Conservation (phyloP, 305 asterid species). For the Monarda citriodora region DNA sequence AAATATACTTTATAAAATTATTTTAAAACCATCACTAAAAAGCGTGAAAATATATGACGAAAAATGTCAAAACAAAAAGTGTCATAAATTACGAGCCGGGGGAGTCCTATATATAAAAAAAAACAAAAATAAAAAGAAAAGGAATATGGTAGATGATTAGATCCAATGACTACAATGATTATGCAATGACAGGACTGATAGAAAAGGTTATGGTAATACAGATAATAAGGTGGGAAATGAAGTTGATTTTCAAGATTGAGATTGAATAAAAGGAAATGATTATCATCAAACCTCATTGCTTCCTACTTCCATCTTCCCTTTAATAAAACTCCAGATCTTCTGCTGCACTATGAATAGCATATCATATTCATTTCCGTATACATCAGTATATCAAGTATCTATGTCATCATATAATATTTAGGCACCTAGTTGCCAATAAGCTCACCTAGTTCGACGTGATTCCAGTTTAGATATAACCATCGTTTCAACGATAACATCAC, state of each 20-base stretch:
- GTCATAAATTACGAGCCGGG: no score
- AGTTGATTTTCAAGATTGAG: slow-evolving; percentile 3
- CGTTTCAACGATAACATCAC: no score
- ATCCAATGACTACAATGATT: slow-evolving; percentile 14
- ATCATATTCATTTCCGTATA: neutral
- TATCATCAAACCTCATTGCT: neutral
- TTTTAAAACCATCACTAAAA: no score
- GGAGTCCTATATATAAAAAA: no score
- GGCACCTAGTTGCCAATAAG: no score
- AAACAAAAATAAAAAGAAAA: neutral
- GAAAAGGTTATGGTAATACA: neutral
- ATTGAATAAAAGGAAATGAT: neutral
- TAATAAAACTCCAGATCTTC: neutral
- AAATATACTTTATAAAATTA: no score
- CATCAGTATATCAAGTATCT: no score
- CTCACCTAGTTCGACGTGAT: no score
- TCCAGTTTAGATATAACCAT: no score
- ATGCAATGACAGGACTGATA: slow-evolving; percentile 11
- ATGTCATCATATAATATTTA: no score
- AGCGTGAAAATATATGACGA: no score
- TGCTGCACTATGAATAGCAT: neutral
- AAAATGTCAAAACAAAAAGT: no score
- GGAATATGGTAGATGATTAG: neutral
- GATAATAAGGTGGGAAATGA: slow-evolving; percentile 4
- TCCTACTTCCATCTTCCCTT: neutral